Evolutionary conservation across 306 rosid genomes (phyloP).

Genomic region (Lablab purpureus): DNA sequence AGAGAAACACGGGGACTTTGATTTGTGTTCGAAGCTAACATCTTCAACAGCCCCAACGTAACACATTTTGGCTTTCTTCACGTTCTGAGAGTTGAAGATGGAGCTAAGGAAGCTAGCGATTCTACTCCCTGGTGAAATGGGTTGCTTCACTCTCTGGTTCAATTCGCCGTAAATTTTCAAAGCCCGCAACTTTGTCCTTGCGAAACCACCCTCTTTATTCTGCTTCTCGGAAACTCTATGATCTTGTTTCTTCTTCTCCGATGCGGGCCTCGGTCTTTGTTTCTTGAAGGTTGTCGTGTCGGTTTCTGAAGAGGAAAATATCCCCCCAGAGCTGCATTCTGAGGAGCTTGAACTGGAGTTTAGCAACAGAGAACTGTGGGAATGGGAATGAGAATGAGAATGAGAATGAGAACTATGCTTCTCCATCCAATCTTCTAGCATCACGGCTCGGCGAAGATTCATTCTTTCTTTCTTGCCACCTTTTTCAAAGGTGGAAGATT

Average conservation of each 20-base stretch:
- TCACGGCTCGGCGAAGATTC: conserved; percentile 60
- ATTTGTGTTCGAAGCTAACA: conserved; percentile 59
- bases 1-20: conserved; percentile 54
- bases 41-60: conserved; percentile 75
- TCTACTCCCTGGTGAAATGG: conserved; percentile 71
- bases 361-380: conserved; percentile 49
- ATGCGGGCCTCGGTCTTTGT: conserved; percentile 46
- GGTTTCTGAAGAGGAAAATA: conserved; percentile 72
- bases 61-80: conserved; percentile 81
- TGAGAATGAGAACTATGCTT: conserved; percentile 43
- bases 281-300: conserved; percentile 54
- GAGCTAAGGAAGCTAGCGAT: conserved; percentile 67
- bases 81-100: conserved; percentile 69
- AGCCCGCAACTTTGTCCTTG: conserved; percentile 62
- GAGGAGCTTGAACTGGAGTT: conserved; percentile 69
- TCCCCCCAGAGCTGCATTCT: conserved; percentile 68
- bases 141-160: conserved; percentile 75
- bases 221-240: conserved; percentile 36
- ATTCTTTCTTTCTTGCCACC: conserved; percentile 38
- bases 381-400: not conserved
- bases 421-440: conserved; percentile 73
- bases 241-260: conserved; percentile 31
- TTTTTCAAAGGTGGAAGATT: conserved; percentile 8
- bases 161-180: conserved; percentile 66
- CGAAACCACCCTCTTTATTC: conserved; percentile 41